Percentiles rank a stretch among this genome's conserved stretches.
Evolutionary conservation across 1,284 basidiomycete genomes (phyloP).

Genomic region (Ceratobasidium sp.): DNA sequence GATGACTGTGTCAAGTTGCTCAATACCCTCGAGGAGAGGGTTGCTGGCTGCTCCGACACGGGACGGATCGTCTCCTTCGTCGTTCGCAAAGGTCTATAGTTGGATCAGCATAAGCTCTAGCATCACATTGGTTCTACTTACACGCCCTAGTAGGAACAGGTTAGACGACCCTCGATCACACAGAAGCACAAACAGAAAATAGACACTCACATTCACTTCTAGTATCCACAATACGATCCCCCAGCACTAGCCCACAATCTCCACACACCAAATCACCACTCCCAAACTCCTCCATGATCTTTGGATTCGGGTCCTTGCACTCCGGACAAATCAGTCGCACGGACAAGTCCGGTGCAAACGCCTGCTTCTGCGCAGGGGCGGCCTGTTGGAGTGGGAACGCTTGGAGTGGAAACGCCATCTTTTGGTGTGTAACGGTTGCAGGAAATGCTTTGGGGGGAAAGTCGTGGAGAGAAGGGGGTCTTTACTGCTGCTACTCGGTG

Average conservation of each 20-base stretch:
- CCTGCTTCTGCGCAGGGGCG: slow-evolving; percentile 69
- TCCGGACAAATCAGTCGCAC: slow-evolving; percentile 95
- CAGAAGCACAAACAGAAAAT: not conserved
- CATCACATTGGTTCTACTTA: slow-evolving; percentile 61
- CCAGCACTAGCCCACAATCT: slow-evolving; percentile 93
- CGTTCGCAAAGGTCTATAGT: slow-evolving; percentile 94
- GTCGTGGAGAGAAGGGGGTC: not conserved
- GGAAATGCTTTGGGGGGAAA: not conserved
- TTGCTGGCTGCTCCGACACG: slow-evolving; percentile 98
- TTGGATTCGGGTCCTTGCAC: slow-evolving; percentile 90
- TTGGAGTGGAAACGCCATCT: slow-evolving; percentile 45
- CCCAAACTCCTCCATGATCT: slow-evolving; percentile 97
- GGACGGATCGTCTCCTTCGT: slow-evolving; percentile 99
- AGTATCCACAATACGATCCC: slow-evolving; percentile 97
- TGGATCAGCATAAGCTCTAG: slow-evolving; percentile 39
- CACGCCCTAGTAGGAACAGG: slow-evolving; percentile 62
- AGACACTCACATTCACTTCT: slow-evolving; percentile 86
- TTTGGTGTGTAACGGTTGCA: not conserved
- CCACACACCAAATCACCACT: slow-evolving; percentile 98
- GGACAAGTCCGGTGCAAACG: slow-evolving; percentile 78
- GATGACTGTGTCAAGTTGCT: slow-evolving; percentile 93
- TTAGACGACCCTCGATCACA: slow-evolving; percentile 39
- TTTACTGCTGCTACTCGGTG: not conserved
- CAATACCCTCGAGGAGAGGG: slow-evolving; percentile 92
- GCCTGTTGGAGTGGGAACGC: slow-evolving; percentile 67